A percentile compares a stretch with the other conserved stretches of the same genome.
Conservation (phyloP, 495 filamentous ascomycete genomes). For the Talaromyces liani region DNA sequence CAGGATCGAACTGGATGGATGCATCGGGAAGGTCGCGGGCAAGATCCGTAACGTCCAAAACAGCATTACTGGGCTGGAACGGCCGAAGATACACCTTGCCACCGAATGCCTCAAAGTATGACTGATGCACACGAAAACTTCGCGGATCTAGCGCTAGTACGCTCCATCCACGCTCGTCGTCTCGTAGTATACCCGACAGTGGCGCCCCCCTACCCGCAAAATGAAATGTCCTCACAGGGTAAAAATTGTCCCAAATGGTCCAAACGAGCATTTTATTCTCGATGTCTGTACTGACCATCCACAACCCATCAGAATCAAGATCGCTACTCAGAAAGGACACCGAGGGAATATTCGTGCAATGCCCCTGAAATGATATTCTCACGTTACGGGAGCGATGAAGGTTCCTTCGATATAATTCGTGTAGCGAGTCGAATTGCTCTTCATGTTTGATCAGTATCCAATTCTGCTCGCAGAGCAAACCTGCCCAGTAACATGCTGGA, state of each 20-base stretch:
- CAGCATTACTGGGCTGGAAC: constrained; percentile 11
- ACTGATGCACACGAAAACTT: constrained; percentile 28
- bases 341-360: constrained; percentile 65
- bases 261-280: constrained; percentile 56
- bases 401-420: constrained; percentile 19
- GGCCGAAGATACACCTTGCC: constrained; percentile 22
- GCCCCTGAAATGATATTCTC: constrained; percentile 35
- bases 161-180: constrained; percentile 36
- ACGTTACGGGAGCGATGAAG: constrained; percentile 31
- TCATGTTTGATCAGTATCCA: constrained; percentile 27
- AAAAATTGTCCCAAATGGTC: constrained; percentile 49
- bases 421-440: constrained; percentile 21
- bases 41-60: constrained; percentile 26
- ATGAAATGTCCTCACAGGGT: constrained; percentile 21
- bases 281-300: constrained; percentile 72
- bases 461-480: constrained; percentile 19
- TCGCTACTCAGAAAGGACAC: constrained; percentile 65
- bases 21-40: constrained; percentile 18
- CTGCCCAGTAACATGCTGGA: constrained; percentile 13
- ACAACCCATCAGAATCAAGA: constrained; percentile 53
- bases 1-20: constrained; percentile 23
- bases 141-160: constrained; percentile 45
- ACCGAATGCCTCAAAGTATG: constrained; percentile 35
- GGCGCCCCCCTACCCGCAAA: constrained; percentile 17
- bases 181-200: constrained; percentile 12